These are phyloP conservation scores for Mortierella sp. DNA, from an alignment of 371 early-diverging fungal genomes.

Conservation along the genomic window DNA sequence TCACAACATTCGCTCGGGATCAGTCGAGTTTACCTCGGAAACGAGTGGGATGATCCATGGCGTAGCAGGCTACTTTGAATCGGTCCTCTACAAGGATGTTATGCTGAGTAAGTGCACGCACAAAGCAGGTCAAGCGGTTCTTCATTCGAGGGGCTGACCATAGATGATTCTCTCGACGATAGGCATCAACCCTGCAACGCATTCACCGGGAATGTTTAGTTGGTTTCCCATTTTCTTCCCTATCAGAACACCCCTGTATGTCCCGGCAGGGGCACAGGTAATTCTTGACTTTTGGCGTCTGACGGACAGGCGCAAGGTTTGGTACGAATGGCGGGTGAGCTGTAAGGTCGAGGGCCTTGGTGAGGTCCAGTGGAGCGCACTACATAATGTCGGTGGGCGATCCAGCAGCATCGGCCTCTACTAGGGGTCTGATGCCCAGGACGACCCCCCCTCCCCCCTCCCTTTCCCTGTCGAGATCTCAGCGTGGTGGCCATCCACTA, in stretches of 20 bases:
- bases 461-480: too few species aligned
- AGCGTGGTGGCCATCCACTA: too few species aligned
- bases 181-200: conserved; percentile 82
- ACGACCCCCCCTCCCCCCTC: too few species aligned
- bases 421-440: too few species aligned
- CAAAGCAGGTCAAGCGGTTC: not conserved
- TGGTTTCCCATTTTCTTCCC: conserved; percentile 99
- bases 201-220: conserved; percentile 92
- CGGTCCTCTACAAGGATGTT: conserved; percentile 85
- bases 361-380: conserved; percentile 28
- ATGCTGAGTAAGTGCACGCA: conserved; percentile 64
- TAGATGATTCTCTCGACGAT: not conserved
- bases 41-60: conserved; percentile 86
- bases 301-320: conserved; percentile 79
- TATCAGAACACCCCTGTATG: conserved; percentile 76
- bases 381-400: conserved; percentile 43
- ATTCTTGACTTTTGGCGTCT: conserved; percentile 88
- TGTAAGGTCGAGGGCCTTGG: conserved; percentile 37
- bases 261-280: conserved; percentile 66
- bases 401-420: conserved; percentile 46
- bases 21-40: conserved; percentile 62
- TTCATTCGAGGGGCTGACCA: not conserved
- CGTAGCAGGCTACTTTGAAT: conserved; percentile 94
- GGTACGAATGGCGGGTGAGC: conserved; percentile 92
- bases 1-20: conserved; percentile 75